A percentile compares a stretch with the other conserved stretches of the same genome.
phyloP scores from a whole-genome alignment of 495 filamentous ascomycete genomes.

The Daldinia childiae region DNA sequence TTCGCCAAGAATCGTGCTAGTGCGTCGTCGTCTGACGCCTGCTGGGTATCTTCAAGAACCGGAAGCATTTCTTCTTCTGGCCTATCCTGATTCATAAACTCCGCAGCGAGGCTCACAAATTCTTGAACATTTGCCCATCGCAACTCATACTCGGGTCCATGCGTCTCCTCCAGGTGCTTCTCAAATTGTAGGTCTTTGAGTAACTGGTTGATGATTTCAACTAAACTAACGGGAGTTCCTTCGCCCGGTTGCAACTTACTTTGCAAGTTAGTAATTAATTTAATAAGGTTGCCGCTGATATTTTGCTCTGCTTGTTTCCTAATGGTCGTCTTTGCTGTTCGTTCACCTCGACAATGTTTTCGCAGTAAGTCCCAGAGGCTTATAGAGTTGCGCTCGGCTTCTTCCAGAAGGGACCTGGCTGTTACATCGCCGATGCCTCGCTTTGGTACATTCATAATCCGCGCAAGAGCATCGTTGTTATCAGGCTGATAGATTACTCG shows the following conservation, averaged over 20 bases:
- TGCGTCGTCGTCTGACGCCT: constrained; percentile 72
- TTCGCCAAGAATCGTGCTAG: constrained; percentile 89
- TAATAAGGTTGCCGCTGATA: constrained; percentile 51
- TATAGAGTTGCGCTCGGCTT: constrained; percentile 73
- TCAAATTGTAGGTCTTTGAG: constrained; percentile 78
- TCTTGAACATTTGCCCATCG: constrained; percentile 95
- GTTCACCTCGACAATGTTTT: constrained; percentile 74
- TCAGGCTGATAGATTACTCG: constrained; percentile 84
- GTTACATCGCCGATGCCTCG: constrained; percentile 86
- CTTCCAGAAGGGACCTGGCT: constrained; percentile 73
- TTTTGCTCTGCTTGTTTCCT: constrained; percentile 71
- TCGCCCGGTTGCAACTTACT: constrained; percentile 64
- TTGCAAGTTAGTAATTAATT: constrained; percentile 68
- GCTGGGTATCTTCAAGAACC: constrained; percentile 76
- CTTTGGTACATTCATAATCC: constrained; percentile 86
- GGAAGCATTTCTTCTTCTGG: constrained; percentile 76
- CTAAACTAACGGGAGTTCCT: constrained; percentile 60
- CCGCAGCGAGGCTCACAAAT: constrained; percentile 77
- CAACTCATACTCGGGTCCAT: constrained; percentile 80
- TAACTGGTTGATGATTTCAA: constrained; percentile 77
- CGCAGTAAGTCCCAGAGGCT: constrained; percentile 79
- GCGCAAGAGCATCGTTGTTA: constrained; percentile 86
- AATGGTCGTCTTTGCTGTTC: constrained; percentile 72
- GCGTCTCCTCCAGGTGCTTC: constrained; percentile 71
- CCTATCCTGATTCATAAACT: constrained; percentile 65